phyloP scores from a whole-genome alignment of 805 yeast genomes.

The Wickerhamiella dianesei region DNA sequence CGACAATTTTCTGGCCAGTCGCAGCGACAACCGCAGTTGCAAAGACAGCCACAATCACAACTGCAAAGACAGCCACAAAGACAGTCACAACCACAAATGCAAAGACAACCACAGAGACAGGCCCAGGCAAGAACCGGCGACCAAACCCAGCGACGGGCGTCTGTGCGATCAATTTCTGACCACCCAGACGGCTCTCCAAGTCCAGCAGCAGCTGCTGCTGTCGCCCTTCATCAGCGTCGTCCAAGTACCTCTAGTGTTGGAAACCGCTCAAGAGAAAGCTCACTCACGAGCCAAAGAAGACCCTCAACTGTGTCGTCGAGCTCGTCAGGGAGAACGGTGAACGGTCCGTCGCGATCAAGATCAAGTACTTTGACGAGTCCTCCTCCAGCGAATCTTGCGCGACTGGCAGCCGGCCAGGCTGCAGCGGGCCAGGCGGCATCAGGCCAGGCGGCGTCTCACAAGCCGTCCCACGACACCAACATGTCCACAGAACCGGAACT shows the following conservation, averaged over 20 bases:
- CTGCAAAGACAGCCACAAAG: neutral
- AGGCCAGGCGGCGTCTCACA: too few relatives aligned
- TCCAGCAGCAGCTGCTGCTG: neutral
- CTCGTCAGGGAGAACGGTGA: neutral
- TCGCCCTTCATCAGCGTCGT: neutral
- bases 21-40: neutral
- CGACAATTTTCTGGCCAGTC: neutral
- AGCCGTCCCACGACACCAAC: too few relatives aligned
- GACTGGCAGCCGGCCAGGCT: neutral
- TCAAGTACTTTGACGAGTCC: neutral
- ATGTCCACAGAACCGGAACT: neutral
- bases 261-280: neutral
- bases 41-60: neutral
- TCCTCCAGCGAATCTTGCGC: neutral
- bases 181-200: neutral
- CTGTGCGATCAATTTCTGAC: too few relatives aligned
- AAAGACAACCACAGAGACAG: too few relatives aligned
- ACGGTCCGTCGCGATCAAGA: neutral
- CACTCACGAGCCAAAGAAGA: neutral
- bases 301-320: neutral
- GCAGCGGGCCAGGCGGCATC: too few relatives aligned
- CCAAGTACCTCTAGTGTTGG: neutral
- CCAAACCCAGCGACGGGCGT: too few relatives aligned
- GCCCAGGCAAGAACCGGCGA: too few relatives aligned
- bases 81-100: neutral